These are phyloP conservation scores for Pichia eremophila DNA, from an alignment of 805 yeast genomes.

Conservation along the genomic window DNA sequence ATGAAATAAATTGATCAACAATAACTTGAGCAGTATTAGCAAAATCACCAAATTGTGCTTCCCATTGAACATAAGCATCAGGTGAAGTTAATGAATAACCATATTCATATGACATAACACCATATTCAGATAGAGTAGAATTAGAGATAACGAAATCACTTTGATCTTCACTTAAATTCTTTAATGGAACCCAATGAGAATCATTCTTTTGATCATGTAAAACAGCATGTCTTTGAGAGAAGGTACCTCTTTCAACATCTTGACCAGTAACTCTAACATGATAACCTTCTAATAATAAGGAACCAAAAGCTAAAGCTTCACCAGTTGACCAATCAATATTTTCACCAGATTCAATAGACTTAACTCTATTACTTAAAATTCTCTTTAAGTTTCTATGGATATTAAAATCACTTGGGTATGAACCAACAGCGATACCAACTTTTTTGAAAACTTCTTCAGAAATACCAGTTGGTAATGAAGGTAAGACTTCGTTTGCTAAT, in stretches of 20 bases:
- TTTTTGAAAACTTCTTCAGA: constrained; percentile 59
- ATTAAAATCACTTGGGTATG: constrained; percentile 81
- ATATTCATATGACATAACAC: constrained; percentile 98
- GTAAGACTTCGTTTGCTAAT: constrained; percentile 88
- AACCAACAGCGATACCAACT: constrained; percentile 69
- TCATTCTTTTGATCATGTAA: constrained; percentile 92
- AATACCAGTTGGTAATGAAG: constrained; percentile 93
- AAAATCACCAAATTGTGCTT: constrained; percentile 99
- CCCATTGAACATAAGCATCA: constrained; percentile 96
- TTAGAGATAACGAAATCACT: constrained; percentile 82
- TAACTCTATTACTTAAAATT: constrained; percentile 79
- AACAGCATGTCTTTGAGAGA: constrained; percentile 98
- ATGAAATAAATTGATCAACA: constrained; percentile 90
- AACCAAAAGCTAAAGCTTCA: constrained; percentile 97
- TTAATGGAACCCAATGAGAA: constrained; percentile 74
- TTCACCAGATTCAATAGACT: constrained; percentile 74
- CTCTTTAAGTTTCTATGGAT: constrained; percentile 94
- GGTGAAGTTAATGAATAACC: constrained; percentile 98
- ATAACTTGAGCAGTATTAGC: constrained; percentile 99
- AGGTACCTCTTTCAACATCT: constrained; percentile 99
- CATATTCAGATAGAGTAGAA: constrained; percentile 96
- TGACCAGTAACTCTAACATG: constrained; percentile 97
- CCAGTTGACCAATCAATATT: constrained; percentile 99
- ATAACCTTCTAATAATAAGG: constrained; percentile 84
- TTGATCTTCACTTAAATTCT: constrained; percentile 69